Evolutionary conservation across 2,329 filamentous ascomycete genomes (phyloP).

Genomic region (Graphiopsis chlorocephala): DNA sequence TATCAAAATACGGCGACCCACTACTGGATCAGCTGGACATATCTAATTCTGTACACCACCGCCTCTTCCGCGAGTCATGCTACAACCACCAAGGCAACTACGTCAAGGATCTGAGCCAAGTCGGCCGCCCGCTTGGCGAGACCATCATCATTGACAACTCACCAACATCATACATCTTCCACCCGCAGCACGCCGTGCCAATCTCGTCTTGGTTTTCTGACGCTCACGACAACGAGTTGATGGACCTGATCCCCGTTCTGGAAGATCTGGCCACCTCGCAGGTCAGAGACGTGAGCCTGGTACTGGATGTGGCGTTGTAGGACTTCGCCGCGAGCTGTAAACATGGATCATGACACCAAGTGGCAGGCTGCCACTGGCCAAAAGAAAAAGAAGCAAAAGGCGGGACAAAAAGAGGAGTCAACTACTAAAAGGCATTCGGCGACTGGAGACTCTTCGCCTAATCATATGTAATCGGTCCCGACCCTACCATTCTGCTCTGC

Average conservation of each 20-base stretch:
- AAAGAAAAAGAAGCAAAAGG: background rate
- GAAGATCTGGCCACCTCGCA: slow-evolving; percentile 88
- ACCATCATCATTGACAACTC: slow-evolving; percentile 99
- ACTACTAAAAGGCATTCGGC: background rate
- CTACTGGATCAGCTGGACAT: slow-evolving; percentile 95
- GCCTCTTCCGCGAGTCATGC: slow-evolving; percentile 95
- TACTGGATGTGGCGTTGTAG: slow-evolving; percentile 80
- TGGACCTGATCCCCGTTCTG: slow-evolving; percentile 95
- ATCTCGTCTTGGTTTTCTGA: slow-evolving; percentile 99
- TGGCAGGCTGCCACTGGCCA: background rate
- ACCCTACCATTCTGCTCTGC: background rate
- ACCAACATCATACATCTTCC: slow-evolving; percentile 98
- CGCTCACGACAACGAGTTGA: slow-evolving; percentile 96
- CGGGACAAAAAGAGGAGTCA: background rate
- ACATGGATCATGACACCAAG: background rate
- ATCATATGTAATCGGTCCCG: background rate
- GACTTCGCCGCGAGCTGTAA: slow-evolving; percentile 13
- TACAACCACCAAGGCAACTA: slow-evolving; percentile 99
- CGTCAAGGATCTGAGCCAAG: slow-evolving; percentile 96
- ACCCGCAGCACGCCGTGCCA: slow-evolving; percentile 95
- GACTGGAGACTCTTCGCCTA: background rate
- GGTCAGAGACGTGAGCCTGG: slow-evolving; percentile 93
- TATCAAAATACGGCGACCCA: slow-evolving; percentile 98
- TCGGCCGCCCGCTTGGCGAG: slow-evolving; percentile 90
- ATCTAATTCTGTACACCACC: slow-evolving; percentile 92